These are phyloP conservation scores for Leccinum incarnatum DNA, from an alignment of 768 basidiomycete species.

Conservation along the genomic window DNA sequence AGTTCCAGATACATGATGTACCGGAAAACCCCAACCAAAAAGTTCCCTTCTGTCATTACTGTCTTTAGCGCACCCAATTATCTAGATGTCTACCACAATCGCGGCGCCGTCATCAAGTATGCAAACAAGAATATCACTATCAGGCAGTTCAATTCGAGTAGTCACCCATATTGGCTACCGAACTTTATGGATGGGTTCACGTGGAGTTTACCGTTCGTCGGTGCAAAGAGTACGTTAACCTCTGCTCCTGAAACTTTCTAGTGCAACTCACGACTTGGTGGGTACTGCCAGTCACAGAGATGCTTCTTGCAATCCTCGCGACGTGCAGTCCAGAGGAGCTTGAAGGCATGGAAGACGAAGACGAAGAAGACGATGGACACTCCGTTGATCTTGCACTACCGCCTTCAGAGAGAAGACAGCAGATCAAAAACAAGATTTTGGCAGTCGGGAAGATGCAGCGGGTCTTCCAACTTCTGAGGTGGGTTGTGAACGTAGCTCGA, in stretches of 20 bases:
- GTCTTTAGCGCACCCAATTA: constrained; percentile 99
- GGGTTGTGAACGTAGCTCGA: constrained; percentile 24
- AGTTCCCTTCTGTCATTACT: constrained; percentile 96
- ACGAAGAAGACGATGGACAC: constrained; percentile 27
- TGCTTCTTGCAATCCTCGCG: constrained; percentile 92
- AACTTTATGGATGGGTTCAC: constrained; percentile 99
- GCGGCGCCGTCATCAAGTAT: constrained; percentile 96
- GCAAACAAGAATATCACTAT: constrained; percentile 97
- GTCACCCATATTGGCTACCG: constrained; percentile 93
- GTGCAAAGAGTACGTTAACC: constrained; percentile 81
- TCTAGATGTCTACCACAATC: constrained; percentile 96
- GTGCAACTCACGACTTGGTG: neutral
- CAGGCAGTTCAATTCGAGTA: constrained; percentile 75
- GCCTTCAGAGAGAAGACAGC: constrained; percentile 56
- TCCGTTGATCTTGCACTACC: constrained; percentile 31
- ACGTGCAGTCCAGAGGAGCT: constrained; percentile 95
- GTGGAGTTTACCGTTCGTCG: constrained; percentile 97
- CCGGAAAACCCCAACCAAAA: constrained; percentile 90
- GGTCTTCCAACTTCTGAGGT: constrained; percentile 89
- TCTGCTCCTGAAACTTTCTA: neutral
- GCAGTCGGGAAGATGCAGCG: constrained; percentile 90
- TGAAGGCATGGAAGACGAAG: constrained; percentile 56
- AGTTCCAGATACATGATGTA: constrained; percentile 81
- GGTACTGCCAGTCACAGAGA: constrained; percentile 76
- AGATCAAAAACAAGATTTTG: constrained; percentile 92